Percentiles rank a stretch among this genome's conserved stretches.
Conservation (phyloP, 805 yeast species). For the Candida sithepensis region DNA sequence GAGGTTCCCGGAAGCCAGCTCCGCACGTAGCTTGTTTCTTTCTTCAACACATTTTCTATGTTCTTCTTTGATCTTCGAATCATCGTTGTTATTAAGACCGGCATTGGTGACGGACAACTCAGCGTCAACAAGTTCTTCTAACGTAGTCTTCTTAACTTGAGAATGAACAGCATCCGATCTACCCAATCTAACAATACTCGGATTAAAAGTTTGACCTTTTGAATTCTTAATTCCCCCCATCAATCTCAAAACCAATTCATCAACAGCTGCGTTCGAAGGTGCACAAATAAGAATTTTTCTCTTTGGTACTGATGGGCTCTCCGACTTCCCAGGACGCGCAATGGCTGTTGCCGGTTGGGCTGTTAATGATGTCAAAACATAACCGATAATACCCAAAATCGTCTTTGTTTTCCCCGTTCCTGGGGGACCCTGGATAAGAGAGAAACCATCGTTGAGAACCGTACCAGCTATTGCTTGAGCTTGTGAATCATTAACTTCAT, state of each 20-base stretch:
- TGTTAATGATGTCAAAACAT: slow-evolving; percentile 46
- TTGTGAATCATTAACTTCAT: slow-evolving; percentile 79
- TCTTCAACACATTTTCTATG: slow-evolving; percentile 52
- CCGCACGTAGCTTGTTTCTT: slow-evolving; percentile 50
- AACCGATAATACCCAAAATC: slow-evolving; percentile 85
- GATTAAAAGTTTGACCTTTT: slow-evolving; percentile 49
- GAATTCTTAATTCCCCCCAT: slow-evolving; percentile 64
- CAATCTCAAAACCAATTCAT: slow-evolving; percentile 83
- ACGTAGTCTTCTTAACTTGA: slow-evolving; percentile 74
- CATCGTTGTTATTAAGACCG: slow-evolving; percentile 34
- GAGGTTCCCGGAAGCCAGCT: slow-evolving; percentile 24
- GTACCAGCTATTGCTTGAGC: slow-evolving; percentile 85
- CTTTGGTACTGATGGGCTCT: slow-evolving; percentile 14
- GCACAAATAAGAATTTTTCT: slow-evolving; percentile 86
- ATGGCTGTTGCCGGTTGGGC: slow-evolving; percentile 6
- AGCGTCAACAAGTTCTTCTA: slow-evolving; percentile 81
- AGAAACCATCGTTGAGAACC: slow-evolving; percentile 66
- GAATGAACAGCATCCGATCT: slow-evolving; percentile 82
- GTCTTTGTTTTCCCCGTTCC: slow-evolving; percentile 99
- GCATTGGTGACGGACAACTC: slow-evolving; percentile 39
- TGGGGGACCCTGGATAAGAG: slow-evolving; percentile 97
- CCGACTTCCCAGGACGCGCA: slow-evolving; percentile 9
- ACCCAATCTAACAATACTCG: slow-evolving; percentile 82
- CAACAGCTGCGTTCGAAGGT: slow-evolving; percentile 98
- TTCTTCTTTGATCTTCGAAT: slow-evolving; percentile 45